A percentile compares a stretch with the other conserved stretches of the same genome.
These are phyloP conservation scores for Malus sylvestris DNA, from an alignment of 306 rosid species.

Conservation along the genomic window DNA sequence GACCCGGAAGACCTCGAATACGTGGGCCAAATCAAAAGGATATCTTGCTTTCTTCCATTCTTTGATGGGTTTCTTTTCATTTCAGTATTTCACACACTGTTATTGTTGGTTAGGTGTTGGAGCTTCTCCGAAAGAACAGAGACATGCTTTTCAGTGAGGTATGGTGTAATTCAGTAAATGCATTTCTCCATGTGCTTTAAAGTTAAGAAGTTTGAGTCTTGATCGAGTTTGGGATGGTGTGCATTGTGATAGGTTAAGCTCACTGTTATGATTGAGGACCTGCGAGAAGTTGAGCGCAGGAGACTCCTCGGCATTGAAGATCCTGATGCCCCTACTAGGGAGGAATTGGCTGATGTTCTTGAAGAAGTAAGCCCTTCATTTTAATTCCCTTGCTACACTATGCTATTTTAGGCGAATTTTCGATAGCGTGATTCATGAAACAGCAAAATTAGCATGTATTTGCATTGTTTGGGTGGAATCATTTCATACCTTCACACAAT, in stretches of 20 bases:
- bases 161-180: background rate
- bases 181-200: background rate
- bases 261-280: constrained; percentile 90
- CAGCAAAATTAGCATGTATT: background rate
- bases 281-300: constrained; percentile 82
- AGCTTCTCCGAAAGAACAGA: constrained; percentile 75
- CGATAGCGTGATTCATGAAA: background rate
- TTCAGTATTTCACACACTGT: background rate
- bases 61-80: background rate
- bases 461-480: background rate
- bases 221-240: background rate
- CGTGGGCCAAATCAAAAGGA: constrained; percentile 60
- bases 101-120: constrained; percentile 47
- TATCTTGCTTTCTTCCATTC: constrained; percentile 9
- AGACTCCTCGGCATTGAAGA: constrained; percentile 89
- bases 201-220: background rate
- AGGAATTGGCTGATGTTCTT: constrained; percentile 65
- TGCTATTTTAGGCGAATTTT: background rate
- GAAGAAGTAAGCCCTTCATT: constrained; percentile 55
- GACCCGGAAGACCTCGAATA: constrained; percentile 56
- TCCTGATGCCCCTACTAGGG: constrained; percentile 71
- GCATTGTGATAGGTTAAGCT: constrained; percentile 53
- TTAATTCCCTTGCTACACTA: background rate
- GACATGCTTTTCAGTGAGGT: constrained; percentile 95
- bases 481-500: background rate